A percentile compares a stretch with the other conserved stretches of the same genome.
Evolutionary conservation across 345 rosid species (phyloP).

Genomic region (Pugionium cornutum): DNA sequence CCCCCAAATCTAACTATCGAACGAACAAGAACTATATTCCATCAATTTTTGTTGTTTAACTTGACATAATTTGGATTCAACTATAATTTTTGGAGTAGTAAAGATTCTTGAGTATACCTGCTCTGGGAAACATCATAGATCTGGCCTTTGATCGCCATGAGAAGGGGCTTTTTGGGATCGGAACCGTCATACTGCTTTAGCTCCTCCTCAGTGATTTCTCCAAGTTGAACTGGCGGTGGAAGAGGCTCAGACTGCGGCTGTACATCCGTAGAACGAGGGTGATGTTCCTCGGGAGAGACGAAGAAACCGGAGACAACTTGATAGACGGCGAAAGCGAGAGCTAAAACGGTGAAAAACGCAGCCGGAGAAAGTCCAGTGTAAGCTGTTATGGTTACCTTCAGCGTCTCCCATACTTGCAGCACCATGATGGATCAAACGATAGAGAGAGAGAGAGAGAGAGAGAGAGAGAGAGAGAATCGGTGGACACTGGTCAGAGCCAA

Average conservation of each 20-base stretch:
- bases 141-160: slow-evolving; percentile 82
- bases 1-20: too few relatives aligned
- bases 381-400: slow-evolving; percentile 69
- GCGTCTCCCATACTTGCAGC: slow-evolving; percentile 78
- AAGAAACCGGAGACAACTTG: slow-evolving; percentile 66
- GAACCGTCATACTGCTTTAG: slow-evolving; percentile 76
- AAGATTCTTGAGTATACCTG: slow-evolving; percentile 50
- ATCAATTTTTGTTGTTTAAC: too few relatives aligned
- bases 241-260: slow-evolving; percentile 70
- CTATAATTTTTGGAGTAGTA: too few relatives aligned
- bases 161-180: slow-evolving; percentile 83
- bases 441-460: background rate
- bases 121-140: slow-evolving; percentile 51
- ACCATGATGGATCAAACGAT: slow-evolving; percentile 51
- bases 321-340: slow-evolving; percentile 69
- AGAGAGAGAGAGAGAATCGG: background rate
- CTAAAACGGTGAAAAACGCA: slow-evolving; percentile 70
- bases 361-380: slow-evolving; percentile 96
- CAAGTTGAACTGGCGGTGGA: slow-evolving; percentile 94
- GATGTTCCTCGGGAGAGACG: slow-evolving; percentile 48
- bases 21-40: too few relatives aligned
- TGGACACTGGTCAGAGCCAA: background rate
- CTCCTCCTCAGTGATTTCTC: slow-evolving; percentile 82
- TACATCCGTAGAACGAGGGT: slow-evolving; percentile 42
- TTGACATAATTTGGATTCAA: too few relatives aligned